Percentiles rank a stretch among this genome's conserved stretches.
These are phyloP conservation scores for Skeletonema potamos DNA, from an alignment of 108 stramenopile genomes.

Conservation along the genomic window DNA sequence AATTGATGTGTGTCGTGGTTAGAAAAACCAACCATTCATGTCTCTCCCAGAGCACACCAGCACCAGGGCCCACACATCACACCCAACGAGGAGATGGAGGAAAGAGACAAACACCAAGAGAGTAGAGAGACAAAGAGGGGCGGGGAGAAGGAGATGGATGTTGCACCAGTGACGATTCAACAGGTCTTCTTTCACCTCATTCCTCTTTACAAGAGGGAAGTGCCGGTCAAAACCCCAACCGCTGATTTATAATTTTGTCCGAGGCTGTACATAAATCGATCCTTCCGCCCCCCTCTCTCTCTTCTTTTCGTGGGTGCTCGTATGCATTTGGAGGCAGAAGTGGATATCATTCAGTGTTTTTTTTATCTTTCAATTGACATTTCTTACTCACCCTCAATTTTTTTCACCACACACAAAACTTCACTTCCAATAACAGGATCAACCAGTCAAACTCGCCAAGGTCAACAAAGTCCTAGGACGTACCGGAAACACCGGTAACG, in stretches of 20 bases:
- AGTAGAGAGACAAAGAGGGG: not conserved
- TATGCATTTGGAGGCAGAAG: no score
- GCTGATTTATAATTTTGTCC: conserved; percentile 36
- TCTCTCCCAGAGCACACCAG: no score
- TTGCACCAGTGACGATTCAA: conserved; percentile 33
- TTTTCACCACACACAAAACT: not conserved
- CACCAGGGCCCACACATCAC: no score
- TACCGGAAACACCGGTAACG: conserved; percentile 99
- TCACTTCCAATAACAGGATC: conserved; percentile 72
- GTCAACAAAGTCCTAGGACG: conserved; percentile 97
- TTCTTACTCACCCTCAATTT: not conserved
- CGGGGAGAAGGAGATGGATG: not conserved
- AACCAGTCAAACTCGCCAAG: conserved; percentile 96
- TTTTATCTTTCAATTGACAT: not conserved
- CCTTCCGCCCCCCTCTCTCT: not conserved
- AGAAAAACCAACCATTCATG: no score
- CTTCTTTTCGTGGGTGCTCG: not conserved
- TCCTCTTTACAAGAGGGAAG: conserved; percentile 8
- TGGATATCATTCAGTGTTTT: not conserved
- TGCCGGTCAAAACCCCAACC: conserved; percentile 51
- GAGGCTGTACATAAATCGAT: conserved; percentile 10
- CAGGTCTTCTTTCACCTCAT: conserved; percentile 58
- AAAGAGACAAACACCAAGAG: not conserved
- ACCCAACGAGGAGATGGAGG: no score
- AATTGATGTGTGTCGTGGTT: no score